Conservation (phyloP, 306 rosid species). For the Chamaecrista fasciculata region DNA sequence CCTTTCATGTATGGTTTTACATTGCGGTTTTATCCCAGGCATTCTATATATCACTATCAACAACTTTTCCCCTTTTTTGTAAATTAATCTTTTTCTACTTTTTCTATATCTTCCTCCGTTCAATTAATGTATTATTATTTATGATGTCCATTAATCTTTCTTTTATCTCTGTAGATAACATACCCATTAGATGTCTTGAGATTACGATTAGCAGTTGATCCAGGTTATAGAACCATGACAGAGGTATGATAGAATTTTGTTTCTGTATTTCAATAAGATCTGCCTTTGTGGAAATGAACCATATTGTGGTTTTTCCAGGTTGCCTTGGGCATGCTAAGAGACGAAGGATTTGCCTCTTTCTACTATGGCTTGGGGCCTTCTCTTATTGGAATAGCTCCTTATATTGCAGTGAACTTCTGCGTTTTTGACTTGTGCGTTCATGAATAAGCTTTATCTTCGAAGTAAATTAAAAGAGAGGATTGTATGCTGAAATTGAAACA, state of each 20-base stretch:
- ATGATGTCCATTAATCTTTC: constrained; percentile 2
- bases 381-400: constrained; percentile 84
- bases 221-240: constrained; percentile 85
- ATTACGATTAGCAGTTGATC: constrained; percentile 88
- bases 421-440: constrained; percentile 83
- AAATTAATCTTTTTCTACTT: not conserved
- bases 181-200: constrained; percentile 92
- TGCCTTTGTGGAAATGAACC: constrained; percentile 22
- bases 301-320: constrained; percentile 57
- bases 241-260: constrained; percentile 51
- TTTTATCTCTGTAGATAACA: constrained; percentile 57
- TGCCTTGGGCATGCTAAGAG: constrained; percentile 73
- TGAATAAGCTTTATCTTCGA: constrained; percentile 20
- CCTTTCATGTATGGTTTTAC: not conserved
- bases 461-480: constrained; percentile 14
- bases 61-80: not conserved
- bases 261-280: constrained; percentile 18
- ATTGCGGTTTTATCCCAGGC: not conserved
- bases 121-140: not conserved
- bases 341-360: constrained; percentile 81
- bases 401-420: constrained; percentile 85
- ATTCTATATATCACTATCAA: not conserved
- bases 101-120: not conserved
- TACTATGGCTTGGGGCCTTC: constrained; percentile 93
- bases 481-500: constrained; percentile 23